Evolutionary conservation across 164 flowering plant genomes (phyloP), one percentile per base, ranked within the genome.

Genomic region (Euptelea pleiosperma): DNA sequence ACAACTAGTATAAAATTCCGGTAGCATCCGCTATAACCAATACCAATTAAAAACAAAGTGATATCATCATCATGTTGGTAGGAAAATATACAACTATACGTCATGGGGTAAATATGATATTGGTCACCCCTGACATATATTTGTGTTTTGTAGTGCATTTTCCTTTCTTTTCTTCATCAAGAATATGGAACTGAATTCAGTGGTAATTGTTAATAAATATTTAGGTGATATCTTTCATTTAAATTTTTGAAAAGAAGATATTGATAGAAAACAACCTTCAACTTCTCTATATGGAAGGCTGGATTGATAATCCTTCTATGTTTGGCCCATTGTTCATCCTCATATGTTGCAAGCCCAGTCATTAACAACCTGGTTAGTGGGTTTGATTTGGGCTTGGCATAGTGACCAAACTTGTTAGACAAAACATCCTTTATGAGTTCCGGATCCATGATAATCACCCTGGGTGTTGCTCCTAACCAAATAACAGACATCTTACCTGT

Each of bases 251-350:
- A 41, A 8, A 50, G 19, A 8, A 55, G 14, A 10, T 14, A 28
- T 11, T 15, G 7, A 28, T 15, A 8, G 21, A 14, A 14, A 29
- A 42, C 24, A 15, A 82, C 91, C 84, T 84, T 82, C 26, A 84
- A 42, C 48, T 82, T 82, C 48, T 75, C 78, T 6, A 60, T 12
- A 57, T 73, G 66, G 65, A 81, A 84, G 25, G 82, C 86, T 0
- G 83, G 86, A 31, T 72, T 77, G 70, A 80, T 61, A 9, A 80
- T 71, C 63, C 62, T 78, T 45, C 83, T 63, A 10, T 76, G 84
- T 28, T 64, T 81, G 1, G 66, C 77, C 91, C 88, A 85, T 55
- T 74, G 64, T 0, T 79, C 75, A 1, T 77, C 88, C 12, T 76
- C 75, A 15, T 50, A 35, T 19, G 0, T 33, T 1, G 22, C 40